A percentile compares a stretch with the other conserved stretches of the same genome.
Conservation (phyloP, 805 yeast species). For the Candida sanyiensis region DNA sequence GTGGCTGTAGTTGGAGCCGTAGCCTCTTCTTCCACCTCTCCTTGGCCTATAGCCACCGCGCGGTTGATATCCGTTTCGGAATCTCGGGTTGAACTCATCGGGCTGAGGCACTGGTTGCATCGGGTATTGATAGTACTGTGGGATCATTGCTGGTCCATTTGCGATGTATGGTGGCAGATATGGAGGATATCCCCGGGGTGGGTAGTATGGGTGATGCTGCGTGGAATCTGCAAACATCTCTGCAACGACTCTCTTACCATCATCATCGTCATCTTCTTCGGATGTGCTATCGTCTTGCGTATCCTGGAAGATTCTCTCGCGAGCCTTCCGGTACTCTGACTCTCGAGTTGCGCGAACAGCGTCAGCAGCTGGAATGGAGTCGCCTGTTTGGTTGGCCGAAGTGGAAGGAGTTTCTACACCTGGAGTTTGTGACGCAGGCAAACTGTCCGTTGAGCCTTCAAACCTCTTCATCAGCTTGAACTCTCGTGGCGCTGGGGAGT, state of each 20-base stretch:
- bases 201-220: constrained; percentile 1
- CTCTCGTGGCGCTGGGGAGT: constrained; percentile 8
- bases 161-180: background rate
- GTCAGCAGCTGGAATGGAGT: no score
- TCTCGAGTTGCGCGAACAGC: constrained; percentile 36
- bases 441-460: constrained; percentile 3
- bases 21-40: constrained; percentile 2
- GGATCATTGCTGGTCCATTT: background rate
- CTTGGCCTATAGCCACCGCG: constrained; percentile 9
- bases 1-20: background rate
- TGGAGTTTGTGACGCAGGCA: constrained; percentile 3
- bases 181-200: background rate
- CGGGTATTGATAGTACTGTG: constrained; percentile 4
- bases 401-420: no score
- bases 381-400: no score
- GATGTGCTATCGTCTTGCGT: constrained; percentile 23
- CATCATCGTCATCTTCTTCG: constrained; percentile 23
- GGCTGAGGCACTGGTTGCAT: constrained; percentile 2
- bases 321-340: constrained; percentile 35
- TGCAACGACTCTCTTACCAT: constrained; percentile 9
- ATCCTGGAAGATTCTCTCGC: constrained; percentile 33
- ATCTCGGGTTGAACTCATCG: constrained; percentile 9
- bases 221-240: no score
- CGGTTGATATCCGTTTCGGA: constrained; percentile 8
- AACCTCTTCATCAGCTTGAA: constrained; percentile 25